Evolutionary conservation across 169 alveolate species (phyloP).

Genomic region (Cryptosporidium meleagridis): DNA sequence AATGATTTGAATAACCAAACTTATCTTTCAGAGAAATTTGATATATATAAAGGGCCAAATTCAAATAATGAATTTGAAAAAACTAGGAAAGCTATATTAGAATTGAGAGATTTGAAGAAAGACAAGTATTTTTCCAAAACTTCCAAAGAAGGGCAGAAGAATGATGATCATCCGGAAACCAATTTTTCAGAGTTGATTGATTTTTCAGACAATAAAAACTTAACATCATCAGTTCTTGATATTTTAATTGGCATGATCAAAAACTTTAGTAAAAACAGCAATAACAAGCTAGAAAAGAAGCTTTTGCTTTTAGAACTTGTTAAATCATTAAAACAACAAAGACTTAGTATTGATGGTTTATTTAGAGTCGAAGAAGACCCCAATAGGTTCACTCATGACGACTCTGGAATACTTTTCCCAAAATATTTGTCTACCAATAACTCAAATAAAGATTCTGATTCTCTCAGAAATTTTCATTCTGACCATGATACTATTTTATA

Average conservation of each 20-base stretch:
- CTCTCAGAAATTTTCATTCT: not conserved
- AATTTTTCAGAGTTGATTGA: not conserved
- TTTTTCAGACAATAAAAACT: not conserved
- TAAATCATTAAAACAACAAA: constrained; percentile 20
- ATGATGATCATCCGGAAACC: not conserved
- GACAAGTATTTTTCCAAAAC: not conserved
- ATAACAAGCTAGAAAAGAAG: constrained; percentile 13
- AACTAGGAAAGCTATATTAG: not conserved
- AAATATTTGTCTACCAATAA: not conserved
- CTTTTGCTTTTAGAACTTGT: constrained; percentile 13
- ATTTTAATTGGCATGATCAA: not conserved
- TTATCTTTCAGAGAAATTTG: constrained; percentile 2
- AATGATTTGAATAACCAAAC: constrained; percentile 39
- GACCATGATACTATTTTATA: not conserved
- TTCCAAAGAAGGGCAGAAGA: not conserved
- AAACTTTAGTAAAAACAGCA: not conserved
- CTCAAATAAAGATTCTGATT: not conserved
- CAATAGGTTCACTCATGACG: not conserved
- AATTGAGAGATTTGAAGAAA: constrained; percentile 36
- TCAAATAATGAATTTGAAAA: not conserved
- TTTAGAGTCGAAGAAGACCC: constrained; percentile 15
- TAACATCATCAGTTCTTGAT: not conserved
- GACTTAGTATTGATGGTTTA: constrained; percentile 7
- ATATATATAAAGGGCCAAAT: not conserved
- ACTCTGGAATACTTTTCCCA: not conserved